Base-by-base conservation (phyloP, 768 basidiomycete genomes). In the Boletus vermiculosoides region DNA sequence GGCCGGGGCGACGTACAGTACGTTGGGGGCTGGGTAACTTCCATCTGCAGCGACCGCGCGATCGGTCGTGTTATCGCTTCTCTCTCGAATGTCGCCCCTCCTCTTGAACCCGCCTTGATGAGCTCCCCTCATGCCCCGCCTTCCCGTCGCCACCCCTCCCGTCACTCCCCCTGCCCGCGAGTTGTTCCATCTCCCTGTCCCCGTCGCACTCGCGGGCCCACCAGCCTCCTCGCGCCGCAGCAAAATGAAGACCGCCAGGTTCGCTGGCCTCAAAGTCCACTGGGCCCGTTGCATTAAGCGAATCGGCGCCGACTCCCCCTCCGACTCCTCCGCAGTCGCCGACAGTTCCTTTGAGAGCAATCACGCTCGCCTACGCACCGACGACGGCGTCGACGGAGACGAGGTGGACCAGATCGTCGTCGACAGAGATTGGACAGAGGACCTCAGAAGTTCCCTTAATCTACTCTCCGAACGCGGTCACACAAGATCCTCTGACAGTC, bases 401-500 rank as follows among this genome's bases (percentile, higher is more conserved):
- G 73, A 77, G 51, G 83, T 90, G 9, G 82, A 92, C 69, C 82
- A 88, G 73, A 82, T 90, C 22, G 83, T 92, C 23, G 89, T 92
- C 16, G 89, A 92, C 69, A 80, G 88, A 46, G 73, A 78, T 33
- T 88, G 86, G 87, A 74, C 79, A 3, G 83, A 84, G 54, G 83
- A 83, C 57, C 76, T 80, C 59, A 82, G 79, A 67, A 83, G 76
- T 50, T 80, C 80, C 22, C 68, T 77, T 41, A 72, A 80, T 23
- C 80, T 80, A 52, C 82, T 83, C 16, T 84, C 86, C 30, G 78
- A 80, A 74, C 51, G 62, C 18, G 77, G 71, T 18, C 78, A 77
- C 16, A 80, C 84, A 42, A 82, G 81, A 71, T 77, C 80, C 13
- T 77, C 78, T 47, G 78, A 73, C 51, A 78, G 76, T 58, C 74